Conservation (phyloP, 495 filamentous ascomycete species). For the Penicillium soppii region DNA sequence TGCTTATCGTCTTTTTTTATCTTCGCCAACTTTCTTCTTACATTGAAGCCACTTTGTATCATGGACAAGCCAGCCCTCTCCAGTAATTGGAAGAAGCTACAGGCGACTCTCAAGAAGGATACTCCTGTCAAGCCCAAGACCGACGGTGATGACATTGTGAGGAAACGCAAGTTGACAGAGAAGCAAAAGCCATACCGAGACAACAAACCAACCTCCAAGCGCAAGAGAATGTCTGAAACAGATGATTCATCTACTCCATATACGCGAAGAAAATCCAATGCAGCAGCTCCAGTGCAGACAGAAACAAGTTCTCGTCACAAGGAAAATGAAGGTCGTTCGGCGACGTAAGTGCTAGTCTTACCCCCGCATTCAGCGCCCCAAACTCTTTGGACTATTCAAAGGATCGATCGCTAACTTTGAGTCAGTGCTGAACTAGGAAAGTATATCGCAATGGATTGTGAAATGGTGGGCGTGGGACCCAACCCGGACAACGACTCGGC, state of each 20-base stretch:
- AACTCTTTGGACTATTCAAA: background rate
- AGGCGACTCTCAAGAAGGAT: slow-evolving; percentile 60
- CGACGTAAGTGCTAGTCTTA: slow-evolving; percentile 33
- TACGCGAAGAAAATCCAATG: slow-evolving; percentile 27
- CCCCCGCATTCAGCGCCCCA: background rate
- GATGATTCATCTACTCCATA: slow-evolving; percentile 16
- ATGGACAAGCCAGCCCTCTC: slow-evolving; percentile 51
- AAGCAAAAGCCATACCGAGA: slow-evolving; percentile 22
- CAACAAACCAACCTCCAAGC: slow-evolving; percentile 17
- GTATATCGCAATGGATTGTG: slow-evolving; percentile 92
- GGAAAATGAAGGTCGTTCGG: slow-evolving; percentile 53
- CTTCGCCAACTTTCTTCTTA: slow-evolving; percentile 9
- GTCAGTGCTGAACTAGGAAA: slow-evolving; percentile 65
- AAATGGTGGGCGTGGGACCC: slow-evolving; percentile 92
- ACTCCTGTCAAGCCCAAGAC: slow-evolving; percentile 38
- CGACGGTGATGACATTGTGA: slow-evolving; percentile 34
- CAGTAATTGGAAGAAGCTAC: slow-evolving; percentile 74
- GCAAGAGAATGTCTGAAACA: slow-evolving; percentile 36
- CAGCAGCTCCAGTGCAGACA: slow-evolving; percentile 10
- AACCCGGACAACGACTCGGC: slow-evolving; percentile 62
- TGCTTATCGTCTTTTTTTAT: slow-evolving; percentile 12
- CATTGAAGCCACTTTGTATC: too few species aligned
- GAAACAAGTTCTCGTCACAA: slow-evolving; percentile 24
- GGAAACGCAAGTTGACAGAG: slow-evolving; percentile 37
- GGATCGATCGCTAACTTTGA: slow-evolving; percentile 8